A percentile compares a stretch with the other conserved stretches of the same genome.
Conservation (phyloP, 2,329 filamentous ascomycete genomes). For the Cladophialophora yegresii region DNA sequence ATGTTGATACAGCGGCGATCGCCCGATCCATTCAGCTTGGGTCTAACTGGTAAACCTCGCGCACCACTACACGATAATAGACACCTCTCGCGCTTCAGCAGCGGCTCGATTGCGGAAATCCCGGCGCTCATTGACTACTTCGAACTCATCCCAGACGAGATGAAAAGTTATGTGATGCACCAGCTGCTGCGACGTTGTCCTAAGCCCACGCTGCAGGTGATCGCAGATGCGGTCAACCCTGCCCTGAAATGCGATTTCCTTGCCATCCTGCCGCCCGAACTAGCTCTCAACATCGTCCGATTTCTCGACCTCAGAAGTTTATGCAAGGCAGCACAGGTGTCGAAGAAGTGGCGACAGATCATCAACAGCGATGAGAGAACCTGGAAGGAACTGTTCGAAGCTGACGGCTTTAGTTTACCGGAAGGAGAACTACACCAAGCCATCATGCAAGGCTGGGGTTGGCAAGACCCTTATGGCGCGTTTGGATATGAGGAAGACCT, state of each 20-base stretch:
- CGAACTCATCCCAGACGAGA: constrained; percentile 82
- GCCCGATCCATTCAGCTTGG: constrained; percentile 16
- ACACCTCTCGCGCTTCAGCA: constrained; percentile 31
- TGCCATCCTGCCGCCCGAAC: constrained; percentile 76
- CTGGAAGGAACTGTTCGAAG: constrained; percentile 90
- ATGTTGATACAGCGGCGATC: constrained; percentile 20
- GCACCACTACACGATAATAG: constrained; percentile 20
- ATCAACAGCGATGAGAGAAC: constrained; percentile 91
- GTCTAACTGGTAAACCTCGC: background rate
- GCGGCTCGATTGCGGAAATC: constrained; percentile 68
- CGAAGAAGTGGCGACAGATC: constrained; percentile 87
- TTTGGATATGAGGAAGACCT: constrained; percentile 81
- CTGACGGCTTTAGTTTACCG: constrained; percentile 76
- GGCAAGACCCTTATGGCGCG: constrained; percentile 80
- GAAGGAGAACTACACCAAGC: constrained; percentile 81
- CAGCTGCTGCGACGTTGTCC: constrained; percentile 87
- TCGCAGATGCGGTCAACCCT: constrained; percentile 89
- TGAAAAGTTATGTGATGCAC: constrained; percentile 97
- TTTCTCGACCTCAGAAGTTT: constrained; percentile 84
- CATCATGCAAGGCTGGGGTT: constrained; percentile 91
- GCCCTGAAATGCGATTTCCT: constrained; percentile 94
- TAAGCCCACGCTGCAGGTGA: constrained; percentile 82
- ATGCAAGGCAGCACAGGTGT: constrained; percentile 88
- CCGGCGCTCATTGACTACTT: constrained; percentile 85
- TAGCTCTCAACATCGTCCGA: constrained; percentile 82